Evolutionary conservation across 306 rosid species (phyloP).

Genomic region (Senna siamea): DNA sequence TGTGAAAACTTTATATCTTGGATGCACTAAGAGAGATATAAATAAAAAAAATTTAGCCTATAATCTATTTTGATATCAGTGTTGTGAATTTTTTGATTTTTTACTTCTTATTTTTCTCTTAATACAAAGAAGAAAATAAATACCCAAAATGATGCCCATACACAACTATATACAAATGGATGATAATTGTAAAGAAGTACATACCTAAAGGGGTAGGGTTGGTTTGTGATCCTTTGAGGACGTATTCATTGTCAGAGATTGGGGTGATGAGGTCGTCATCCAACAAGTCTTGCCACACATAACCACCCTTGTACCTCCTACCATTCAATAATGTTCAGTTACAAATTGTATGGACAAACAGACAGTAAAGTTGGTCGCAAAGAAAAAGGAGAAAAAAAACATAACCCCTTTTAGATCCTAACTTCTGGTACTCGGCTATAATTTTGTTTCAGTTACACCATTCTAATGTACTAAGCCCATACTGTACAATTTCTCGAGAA

Average conservation of each 20-base stretch:
- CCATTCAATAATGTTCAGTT: constrained; percentile 35
- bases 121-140: too few species aligned
- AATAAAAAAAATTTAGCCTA: too few species aligned
- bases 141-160: too few species aligned
- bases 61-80: too few species aligned
- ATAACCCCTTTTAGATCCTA: neutral
- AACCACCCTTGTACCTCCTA: constrained; percentile 92
- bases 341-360: constrained; percentile 29
- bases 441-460: too few species aligned
- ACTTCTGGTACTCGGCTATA: too few species aligned
- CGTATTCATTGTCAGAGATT: constrained; percentile 86
- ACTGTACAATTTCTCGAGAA: too few species aligned
- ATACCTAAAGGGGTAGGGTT: constrained; percentile 49
- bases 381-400: neutral
- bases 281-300: constrained; percentile 90
- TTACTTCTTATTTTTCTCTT: too few species aligned
- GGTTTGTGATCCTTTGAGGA: constrained; percentile 87
- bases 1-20: too few species aligned
- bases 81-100: too few species aligned
- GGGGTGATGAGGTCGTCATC: constrained; percentile 94
- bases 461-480: too few species aligned
- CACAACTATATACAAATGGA: neutral
- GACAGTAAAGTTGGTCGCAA: constrained; percentile 12
- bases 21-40: too few species aligned
- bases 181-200: neutral